Evolutionary conservation across 768 basidiomycete genomes (phyloP), one percentile per base, ranked within the genome.

Genomic region (Boletus patriciae): DNA sequence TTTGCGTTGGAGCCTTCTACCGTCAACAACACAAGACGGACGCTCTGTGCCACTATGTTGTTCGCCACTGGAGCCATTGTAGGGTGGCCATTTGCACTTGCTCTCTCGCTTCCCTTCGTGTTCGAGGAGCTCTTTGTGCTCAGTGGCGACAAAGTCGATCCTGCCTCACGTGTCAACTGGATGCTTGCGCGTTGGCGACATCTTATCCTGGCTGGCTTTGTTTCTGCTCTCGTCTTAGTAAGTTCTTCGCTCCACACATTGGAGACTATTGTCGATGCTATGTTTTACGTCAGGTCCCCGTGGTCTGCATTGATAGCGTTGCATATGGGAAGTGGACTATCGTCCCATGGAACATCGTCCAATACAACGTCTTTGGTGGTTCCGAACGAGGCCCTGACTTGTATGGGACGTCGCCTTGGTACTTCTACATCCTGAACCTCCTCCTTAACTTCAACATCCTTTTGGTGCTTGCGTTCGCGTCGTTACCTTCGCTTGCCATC

Each of bases 31-130:
- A 68, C 75, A 57, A 76, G 76, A 45, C 79, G 88, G 34, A 86
- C 88, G 11, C 70, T 88, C 27, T 73, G 78, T 9, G 84, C 90
- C 0, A 90, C 90, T 0, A 56, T 88, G 45, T 73, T 80, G 46
- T 92, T 94, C 68, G 92, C 91, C 2, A 69, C 84, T 7, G 95
- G 92, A 6, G 92, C 86, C 2, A 83, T 98, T 48, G 82, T 98
- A 34, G 97, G 96, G 6, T 99, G 97, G 97, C 97, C 97, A 7
- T 99, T 99, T 70, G 80, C 91, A n/a, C 79, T 94, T 18, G 86
- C 91, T 1, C 78, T 98, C 8, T 84, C 92, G 0, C 74, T 97
- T 15, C 97, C 97, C 2, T 95, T 96, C 63, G 84, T 95, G 13
- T 71, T 92, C 45, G 97, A 98, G 70, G 93, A 98, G 69, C 76